These are phyloP conservation scores for Rubroboletus pulcherrimus DNA, from an alignment of 768 basidiomycete species.

Conservation along the genomic window DNA sequence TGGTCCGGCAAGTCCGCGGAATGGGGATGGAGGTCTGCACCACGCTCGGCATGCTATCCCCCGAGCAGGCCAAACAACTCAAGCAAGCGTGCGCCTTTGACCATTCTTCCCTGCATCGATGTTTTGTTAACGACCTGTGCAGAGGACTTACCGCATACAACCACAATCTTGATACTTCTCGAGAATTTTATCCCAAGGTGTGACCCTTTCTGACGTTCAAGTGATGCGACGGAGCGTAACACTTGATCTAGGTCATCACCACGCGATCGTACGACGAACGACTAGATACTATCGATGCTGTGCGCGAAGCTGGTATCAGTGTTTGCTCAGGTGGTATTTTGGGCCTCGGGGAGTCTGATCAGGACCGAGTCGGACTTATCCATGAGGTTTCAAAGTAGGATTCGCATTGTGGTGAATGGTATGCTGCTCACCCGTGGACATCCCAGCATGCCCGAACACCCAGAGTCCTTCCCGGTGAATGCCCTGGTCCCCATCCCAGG, in stretches of 20 bases:
- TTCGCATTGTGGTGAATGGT: background rate
- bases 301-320: constrained; percentile 92
- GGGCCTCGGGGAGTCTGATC: constrained; percentile 87
- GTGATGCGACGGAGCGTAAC: background rate
- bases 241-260: constrained; percentile 74
- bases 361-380: constrained; percentile 89
- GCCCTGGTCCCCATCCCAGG: constrained; percentile 94
- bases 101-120: background rate
- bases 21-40: constrained; percentile 99
- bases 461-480: constrained; percentile 99
- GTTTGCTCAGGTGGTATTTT: constrained; percentile 97
- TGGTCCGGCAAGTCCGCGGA: constrained; percentile 86
- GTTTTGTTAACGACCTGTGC: background rate
- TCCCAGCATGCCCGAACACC: constrained; percentile 85
- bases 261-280: constrained; percentile 94
- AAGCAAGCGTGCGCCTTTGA: constrained; percentile 76
- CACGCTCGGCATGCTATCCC: constrained; percentile 93
- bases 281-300: constrained; percentile 82
- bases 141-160: constrained; percentile 97
- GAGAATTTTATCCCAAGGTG: constrained; percentile 93
- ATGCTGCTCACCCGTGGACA: constrained; percentile 3
- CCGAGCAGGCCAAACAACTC: constrained; percentile 86
- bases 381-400: constrained; percentile 87
- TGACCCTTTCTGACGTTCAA: constrained; percentile 9
- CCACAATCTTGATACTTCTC: constrained; percentile 96